phyloP scores from a whole-genome alignment of 805 yeast species.

The Metschnikowia henanensis region DNA sequence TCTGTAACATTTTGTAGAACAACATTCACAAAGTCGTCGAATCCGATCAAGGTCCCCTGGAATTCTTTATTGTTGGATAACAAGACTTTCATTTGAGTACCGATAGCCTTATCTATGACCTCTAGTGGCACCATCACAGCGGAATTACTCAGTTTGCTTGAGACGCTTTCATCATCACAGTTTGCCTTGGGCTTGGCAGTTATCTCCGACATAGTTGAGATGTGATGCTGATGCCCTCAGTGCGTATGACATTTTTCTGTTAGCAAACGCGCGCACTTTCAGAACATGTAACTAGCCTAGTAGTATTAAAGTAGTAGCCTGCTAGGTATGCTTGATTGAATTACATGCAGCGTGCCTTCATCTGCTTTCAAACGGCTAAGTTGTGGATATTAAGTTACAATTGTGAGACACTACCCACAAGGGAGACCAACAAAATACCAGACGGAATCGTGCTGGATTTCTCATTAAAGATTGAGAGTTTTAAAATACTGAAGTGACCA shows the following conservation, averaged over 20 bases:
- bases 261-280: neutral
- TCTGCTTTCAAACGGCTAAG: no score
- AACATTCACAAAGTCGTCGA: constrained; percentile 93
- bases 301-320: no score
- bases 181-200: neutral
- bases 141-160: neutral
- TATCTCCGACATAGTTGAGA: neutral
- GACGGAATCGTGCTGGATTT: no score
- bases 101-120: constrained; percentile 83
- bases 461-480: no score
- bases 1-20: constrained; percentile 83
- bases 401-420: no score
- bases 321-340: no score
- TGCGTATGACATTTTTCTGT: neutral
- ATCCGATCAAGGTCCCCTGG: constrained; percentile 85
- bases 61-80: constrained; percentile 69
- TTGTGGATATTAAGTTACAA: no score
- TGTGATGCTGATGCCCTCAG: neutral
- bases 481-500: no score
- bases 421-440: no score
- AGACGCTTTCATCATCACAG: neutral
- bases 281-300: no score
- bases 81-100: constrained; percentile 73
- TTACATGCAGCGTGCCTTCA: no score
- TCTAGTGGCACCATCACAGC: constrained; percentile 65